A percentile compares a stretch with the other conserved stretches of the same genome.
phyloP scores from a whole-genome alignment of 371 early-diverging fungal genomes.

The Rhizopus arrhizus region DNA sequence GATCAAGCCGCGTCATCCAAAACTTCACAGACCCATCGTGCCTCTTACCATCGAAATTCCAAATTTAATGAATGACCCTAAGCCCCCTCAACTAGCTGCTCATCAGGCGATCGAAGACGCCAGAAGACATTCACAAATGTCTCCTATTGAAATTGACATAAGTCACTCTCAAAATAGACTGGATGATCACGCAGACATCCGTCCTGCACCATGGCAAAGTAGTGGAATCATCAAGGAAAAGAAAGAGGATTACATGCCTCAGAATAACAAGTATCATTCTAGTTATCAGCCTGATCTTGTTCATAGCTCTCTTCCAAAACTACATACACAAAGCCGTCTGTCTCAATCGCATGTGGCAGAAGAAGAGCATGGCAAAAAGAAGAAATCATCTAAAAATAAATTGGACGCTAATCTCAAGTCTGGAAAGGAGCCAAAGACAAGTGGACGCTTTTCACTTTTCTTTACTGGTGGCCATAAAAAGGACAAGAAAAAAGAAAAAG shows the following conservation, averaged over 20 bases:
- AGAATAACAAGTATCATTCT: conserved; percentile 3
- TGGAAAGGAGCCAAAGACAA: conserved; percentile 6
- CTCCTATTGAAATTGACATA: conserved; percentile 5
- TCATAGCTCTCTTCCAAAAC: conserved; percentile 3
- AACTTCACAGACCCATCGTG: conserved; percentile 30
- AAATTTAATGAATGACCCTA: conserved; percentile 20
- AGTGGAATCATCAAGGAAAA: background rate
- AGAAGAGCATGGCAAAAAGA: conserved; percentile 5
- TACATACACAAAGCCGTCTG: background rate
- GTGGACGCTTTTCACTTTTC: conserved; percentile 25
- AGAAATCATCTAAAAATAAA: conserved; percentile 6
- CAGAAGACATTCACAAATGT: conserved; percentile 34
- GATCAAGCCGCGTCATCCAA: conserved; percentile 13
- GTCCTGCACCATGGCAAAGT: conserved; percentile 30
- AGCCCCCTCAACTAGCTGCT: conserved; percentile 24
- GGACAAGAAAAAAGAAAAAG: conserved; percentile 30
- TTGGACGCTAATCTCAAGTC: conserved; percentile 9
- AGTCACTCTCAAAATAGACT: background rate
- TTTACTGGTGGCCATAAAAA: conserved; percentile 27
- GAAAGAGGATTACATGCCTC: background rate
- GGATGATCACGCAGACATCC: conserved; percentile 18
- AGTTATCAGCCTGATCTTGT: background rate
- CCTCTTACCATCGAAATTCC: conserved; percentile 51
- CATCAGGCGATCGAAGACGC: conserved; percentile 39
- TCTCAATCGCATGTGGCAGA: background rate